phyloP scores from a whole-genome alignment of 2,329 filamentous ascomycete species.

The Aspergillus sp. region DNA sequence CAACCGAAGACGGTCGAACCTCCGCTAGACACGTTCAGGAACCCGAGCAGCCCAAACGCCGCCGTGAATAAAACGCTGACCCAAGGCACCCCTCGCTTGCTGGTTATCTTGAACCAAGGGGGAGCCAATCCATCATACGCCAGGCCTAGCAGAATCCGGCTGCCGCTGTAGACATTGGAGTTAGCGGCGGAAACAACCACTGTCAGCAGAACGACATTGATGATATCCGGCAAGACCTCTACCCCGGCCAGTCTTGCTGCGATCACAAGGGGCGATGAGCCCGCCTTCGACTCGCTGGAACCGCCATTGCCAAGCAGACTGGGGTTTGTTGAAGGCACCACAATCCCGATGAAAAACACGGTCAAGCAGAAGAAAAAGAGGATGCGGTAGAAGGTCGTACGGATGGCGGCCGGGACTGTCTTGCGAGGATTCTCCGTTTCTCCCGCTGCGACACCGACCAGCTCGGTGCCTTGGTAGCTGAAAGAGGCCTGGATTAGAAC shows the following conservation, averaged over 20 bases:
- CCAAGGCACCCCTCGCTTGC: slow-evolving; percentile 37
- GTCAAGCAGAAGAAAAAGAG: slow-evolving; percentile 46
- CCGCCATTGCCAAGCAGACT: slow-evolving; percentile 39
- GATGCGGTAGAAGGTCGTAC: slow-evolving; percentile 67
- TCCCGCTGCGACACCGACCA: slow-evolving; percentile 69
- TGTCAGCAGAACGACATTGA: slow-evolving; percentile 36
- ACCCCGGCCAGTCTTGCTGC: slow-evolving; percentile 30
- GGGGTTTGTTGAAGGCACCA: slow-evolving; percentile 54
- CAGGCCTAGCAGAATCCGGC: slow-evolving; percentile 61
- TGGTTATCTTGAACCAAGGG: slow-evolving; percentile 32
- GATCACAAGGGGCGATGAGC: slow-evolving; percentile 36
- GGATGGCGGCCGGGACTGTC: slow-evolving; percentile 62
- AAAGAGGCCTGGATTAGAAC: slow-evolving; percentile 39
- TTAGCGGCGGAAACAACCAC: slow-evolving; percentile 37
- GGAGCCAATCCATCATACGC: slow-evolving; percentile 40
- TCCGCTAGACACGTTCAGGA: slow-evolving; percentile 56
- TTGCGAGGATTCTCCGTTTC: slow-evolving; percentile 65
- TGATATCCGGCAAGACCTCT: slow-evolving; percentile 29
- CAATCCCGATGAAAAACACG: slow-evolving; percentile 58
- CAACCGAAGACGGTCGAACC: slow-evolving; percentile 50
- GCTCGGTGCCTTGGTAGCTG: slow-evolving; percentile 53
- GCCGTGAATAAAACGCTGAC: slow-evolving; percentile 36
- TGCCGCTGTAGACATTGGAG: slow-evolving; percentile 39
- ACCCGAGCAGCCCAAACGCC: slow-evolving; percentile 55
- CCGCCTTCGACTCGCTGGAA: slow-evolving; percentile 14